phyloP scores from a whole-genome alignment of 805 yeast species.

The Candida caryicola region DNA sequence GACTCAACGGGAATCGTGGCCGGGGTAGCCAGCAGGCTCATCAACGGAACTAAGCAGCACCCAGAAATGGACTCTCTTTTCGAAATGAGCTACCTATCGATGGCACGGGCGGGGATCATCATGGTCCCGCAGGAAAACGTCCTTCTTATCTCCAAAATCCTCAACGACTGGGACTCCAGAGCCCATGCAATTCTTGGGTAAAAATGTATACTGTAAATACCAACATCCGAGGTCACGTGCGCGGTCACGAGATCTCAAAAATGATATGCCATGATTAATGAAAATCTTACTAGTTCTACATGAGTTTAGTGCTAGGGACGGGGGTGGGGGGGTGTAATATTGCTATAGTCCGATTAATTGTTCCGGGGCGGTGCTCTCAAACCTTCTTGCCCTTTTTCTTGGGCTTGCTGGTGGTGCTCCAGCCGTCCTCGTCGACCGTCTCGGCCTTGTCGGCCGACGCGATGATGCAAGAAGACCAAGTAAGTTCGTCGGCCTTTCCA shows the following conservation, averaged over 20 bases:
- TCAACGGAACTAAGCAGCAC: conserved; percentile 25
- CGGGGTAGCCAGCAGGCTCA: conserved; percentile 53
- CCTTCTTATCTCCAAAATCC: conserved; percentile 26
- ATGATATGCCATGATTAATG: not conserved
- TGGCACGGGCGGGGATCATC: conserved; percentile 59
- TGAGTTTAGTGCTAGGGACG: no score
- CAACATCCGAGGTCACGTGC: not conserved
- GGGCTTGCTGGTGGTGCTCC: conserved; percentile 41
- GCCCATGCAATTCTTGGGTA: not conserved
- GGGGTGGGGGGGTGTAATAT: no score
- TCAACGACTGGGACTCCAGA: conserved; percentile 8
- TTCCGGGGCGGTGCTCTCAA: no score
- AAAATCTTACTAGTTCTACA: not conserved
- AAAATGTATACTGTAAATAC: conserved; percentile 1
- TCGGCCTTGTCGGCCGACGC: conserved; percentile 38
- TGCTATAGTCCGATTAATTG: no score
- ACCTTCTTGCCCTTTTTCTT: conserved; percentile 40
- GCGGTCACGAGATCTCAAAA: not conserved
- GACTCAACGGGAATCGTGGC: conserved; percentile 67
- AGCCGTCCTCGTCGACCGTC: conserved; percentile 44
- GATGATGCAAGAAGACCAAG: conserved; percentile 73
- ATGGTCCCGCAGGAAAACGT: conserved; percentile 54
- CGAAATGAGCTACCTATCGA: conserved; percentile 58
- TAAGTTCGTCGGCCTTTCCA: conserved; percentile 40
- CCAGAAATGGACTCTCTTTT: conserved; percentile 21